These are phyloP conservation scores for Chalciporus sphaerocephalus DNA, from an alignment of 768 basidiomycete species.

Conservation along the genomic window DNA sequence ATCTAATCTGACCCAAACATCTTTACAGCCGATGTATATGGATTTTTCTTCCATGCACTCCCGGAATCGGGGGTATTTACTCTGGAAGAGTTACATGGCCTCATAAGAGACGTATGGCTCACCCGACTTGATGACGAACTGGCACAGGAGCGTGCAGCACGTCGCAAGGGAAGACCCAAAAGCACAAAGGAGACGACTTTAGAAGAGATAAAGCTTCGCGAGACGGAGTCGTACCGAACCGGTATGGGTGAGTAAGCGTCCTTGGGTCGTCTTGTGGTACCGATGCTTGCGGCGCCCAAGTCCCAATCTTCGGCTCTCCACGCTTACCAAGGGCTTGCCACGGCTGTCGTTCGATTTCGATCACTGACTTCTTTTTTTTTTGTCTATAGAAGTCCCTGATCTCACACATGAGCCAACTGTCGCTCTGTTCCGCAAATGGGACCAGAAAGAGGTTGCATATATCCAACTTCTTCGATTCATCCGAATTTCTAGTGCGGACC, in stretches of 20 bases:
- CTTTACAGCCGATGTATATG: constrained; percentile 60
- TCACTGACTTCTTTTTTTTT: constrained; percentile 2
- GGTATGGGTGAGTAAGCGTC: constrained; percentile 63
- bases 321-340: not conserved
- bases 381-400: constrained; percentile 64
- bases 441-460: constrained; percentile 69
- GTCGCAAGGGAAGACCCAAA: constrained; percentile 75
- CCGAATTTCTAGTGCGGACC: constrained; percentile 60
- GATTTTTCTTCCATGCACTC: constrained; percentile 71
- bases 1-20: not conserved
- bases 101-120: constrained; percentile 69
- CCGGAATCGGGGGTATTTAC: constrained; percentile 56
- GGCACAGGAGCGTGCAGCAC: constrained; percentile 51
- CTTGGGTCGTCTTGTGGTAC: not conserved
- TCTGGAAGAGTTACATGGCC: constrained; percentile 59
- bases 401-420: constrained; percentile 70
- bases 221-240: constrained; percentile 70
- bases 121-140: constrained; percentile 66
- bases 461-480: constrained; percentile 71
- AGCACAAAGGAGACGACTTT: constrained; percentile 60
- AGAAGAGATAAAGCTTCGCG: constrained; percentile 66
- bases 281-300: no score
- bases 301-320: not conserved
- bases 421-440: constrained; percentile 71
- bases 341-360: not conserved